Base-by-base conservation (phyloP, 2,329 filamentous ascomycete genomes). In the Juglanconis oblonga region DNA sequence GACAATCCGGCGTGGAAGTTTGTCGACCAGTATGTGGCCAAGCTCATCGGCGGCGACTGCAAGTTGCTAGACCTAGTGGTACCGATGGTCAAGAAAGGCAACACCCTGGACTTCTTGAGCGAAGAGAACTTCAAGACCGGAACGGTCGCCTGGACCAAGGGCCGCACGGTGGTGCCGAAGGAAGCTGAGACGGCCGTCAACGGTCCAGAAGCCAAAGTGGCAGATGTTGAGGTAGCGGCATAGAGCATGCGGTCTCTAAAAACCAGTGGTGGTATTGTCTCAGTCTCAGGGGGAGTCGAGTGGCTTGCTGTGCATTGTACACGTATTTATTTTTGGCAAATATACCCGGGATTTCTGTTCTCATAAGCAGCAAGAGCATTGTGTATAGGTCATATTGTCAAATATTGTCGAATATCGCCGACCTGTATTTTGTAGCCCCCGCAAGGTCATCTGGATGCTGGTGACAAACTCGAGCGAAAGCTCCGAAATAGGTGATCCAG, bases 21-120 rank as follows among this genome's bases (percentile, higher is more conserved):
- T 29, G 57, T 57, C 13, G 64, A 63, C 35, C 63, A 62, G 40
- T 63, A 64, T 31, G 45, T 63, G 17, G 55, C 55, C 24, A 60
- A 60, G 14, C 47, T 52, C 9, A 58, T 63, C 6, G 62, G 62
- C 8, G 62, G 62, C 14, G 62, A 63, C 53, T 55, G 51, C 49
- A 44, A 53, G 11, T 38, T 63, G 8, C 40, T 63, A 29, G 59
- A 63, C 33, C 42, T 61, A 5, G 52, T 61, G 8, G 17, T 58
- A 5, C 62, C 62, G 3, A 51, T 63, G 31, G 59, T 63, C 13
- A 51, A 53, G 5, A 62, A 58, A 42, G 58, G 58, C 2, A 58
- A 55, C 14, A 55, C 53, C 1, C 36, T 63, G 24, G 57, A 61
- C 13, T 63, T 63, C 54, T 17, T 58, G 29, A 53, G 52, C 40